A percentile compares a stretch with the other conserved stretches of the same genome.
Conservation (phyloP, 495 filamentous ascomycete genomes). For the Neurospora discreta region DNA sequence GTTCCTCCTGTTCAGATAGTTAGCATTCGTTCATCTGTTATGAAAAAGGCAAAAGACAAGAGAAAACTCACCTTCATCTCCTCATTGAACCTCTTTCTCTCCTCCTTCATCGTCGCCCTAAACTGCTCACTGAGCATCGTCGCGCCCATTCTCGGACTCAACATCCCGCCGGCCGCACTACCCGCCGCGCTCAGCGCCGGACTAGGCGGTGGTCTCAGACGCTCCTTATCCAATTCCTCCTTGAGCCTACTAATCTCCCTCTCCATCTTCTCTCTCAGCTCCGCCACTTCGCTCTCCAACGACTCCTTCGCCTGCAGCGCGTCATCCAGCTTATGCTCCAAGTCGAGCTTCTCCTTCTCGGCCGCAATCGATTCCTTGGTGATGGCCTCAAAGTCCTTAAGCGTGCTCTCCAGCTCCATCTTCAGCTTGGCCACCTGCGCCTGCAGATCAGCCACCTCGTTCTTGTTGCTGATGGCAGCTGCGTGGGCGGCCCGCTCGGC, state of each 20-base stretch:
- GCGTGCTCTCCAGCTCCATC: constrained; percentile 68
- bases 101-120: constrained; percentile 34
- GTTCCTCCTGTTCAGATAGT: constrained; percentile 29
- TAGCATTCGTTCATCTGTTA: neutral
- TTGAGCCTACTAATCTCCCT: constrained; percentile 25
- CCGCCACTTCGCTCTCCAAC: constrained; percentile 27
- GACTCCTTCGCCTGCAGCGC: constrained; percentile 17
- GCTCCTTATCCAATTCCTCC: constrained; percentile 35
- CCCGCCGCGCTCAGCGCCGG: constrained; percentile 1
- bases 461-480: constrained; percentile 52
- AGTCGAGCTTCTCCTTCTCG: constrained; percentile 77
- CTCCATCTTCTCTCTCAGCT: constrained; percentile 22
- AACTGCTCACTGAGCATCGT: constrained; percentile 31
- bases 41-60: no score
- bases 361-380: constrained; percentile 76
- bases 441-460: constrained; percentile 55
- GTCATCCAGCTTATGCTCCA: constrained; percentile 44
- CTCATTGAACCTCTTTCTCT: constrained; percentile 41
- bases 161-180: neutral
- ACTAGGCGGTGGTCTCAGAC: constrained; percentile 20
- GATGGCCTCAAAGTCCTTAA: constrained; percentile 77
- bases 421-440: constrained; percentile 53
- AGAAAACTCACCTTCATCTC: constrained; percentile 32
- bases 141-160: constrained; percentile 14
- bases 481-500: constrained; percentile 68